phyloP scores from a whole-genome alignment of 352 stramenopile species.

The Phytophthora ohioensis region DNA sequence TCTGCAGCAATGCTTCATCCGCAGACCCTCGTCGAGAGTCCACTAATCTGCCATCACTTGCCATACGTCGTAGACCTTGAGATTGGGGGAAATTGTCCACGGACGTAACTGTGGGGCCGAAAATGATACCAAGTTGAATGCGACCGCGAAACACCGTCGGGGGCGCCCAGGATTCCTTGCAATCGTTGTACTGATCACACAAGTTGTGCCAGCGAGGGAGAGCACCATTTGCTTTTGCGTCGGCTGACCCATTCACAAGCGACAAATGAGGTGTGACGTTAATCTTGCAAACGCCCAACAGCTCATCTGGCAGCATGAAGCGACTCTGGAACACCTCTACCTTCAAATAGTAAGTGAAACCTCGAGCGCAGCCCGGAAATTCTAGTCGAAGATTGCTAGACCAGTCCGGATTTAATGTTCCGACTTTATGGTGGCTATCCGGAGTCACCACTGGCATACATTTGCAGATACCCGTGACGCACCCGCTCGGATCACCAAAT shows the following conservation, averaged over 20 bases:
- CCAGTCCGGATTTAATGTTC: conserved; percentile 68
- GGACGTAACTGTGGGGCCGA: conserved; percentile 70
- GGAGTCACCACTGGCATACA: conserved; percentile 39
- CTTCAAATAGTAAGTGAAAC: conserved; percentile 82
- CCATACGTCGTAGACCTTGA: conserved; percentile 52
- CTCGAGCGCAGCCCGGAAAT: conserved; percentile 78
- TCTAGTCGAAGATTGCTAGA: conserved; percentile 77
- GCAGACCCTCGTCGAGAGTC: conserved; percentile 40
- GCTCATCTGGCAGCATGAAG: conserved; percentile 82
- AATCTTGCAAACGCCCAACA: conserved; percentile 87
- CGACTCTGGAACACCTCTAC: conserved; percentile 87
- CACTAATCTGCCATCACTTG: conserved; percentile 39
- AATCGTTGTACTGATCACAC: conserved; percentile 91
- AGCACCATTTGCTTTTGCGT: conserved; percentile 84
- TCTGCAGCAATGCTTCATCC: conserved; percentile 66
- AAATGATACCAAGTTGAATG: conserved; percentile 84
- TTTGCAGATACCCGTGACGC: conserved; percentile 81
- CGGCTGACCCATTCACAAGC: conserved; percentile 78
- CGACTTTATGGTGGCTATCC: conserved; percentile 34
- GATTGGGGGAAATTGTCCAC: conserved; percentile 58
- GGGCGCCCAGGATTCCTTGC: conserved; percentile 84
- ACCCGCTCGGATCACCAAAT: conserved; percentile 79
- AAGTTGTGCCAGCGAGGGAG: conserved; percentile 86
- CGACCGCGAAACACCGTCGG: conserved; percentile 84
- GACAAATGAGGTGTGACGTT: conserved; percentile 88